Base-by-base conservation (phyloP, 2,329 filamentous ascomycete species). In the Diaporthe vaccinii region DNA sequence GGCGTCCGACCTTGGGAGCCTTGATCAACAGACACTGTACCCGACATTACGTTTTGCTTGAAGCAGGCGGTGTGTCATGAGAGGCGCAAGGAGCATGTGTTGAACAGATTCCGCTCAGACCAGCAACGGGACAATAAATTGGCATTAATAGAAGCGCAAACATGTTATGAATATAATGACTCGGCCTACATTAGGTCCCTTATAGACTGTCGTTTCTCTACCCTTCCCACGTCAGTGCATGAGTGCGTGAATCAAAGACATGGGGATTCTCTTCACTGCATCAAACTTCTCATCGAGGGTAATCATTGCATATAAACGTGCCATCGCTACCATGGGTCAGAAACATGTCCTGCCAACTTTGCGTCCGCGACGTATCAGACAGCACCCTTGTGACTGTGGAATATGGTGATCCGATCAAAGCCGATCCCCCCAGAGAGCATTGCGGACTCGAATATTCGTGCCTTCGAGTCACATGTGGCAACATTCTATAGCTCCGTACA, bases 141-240 rank as follows among this genome's bases (percentile, higher is more conserved):
- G 49, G 65, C 49, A 69, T 69, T 69, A 69, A 69, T 69, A 69
- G 49, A 69, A 69, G 65, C 46, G n/a, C 46, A 69, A 39, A 41
- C 49, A 53, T 15, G 34, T 69, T 55, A 69, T 41, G 65, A 69
- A 69, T 55, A 55, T 55, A 69, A 69, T 69, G 65, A 69, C 46
- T 22, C n/a, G 34, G 7, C 65, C 49, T 69, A 39, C 49, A 20
- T 22, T 3, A 55, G 65, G 49, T 55, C 65, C 31, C 36, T 53
- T 55, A 55, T 41, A 55, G 65, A 69, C 25, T 28, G 9, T 39
- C 10, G 28, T 55, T 31, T 28, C 28, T 53, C n/a, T n/a, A 12
- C 8, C 7, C 34, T 15, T 62, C 39, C n/a, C n/a, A 28, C 59
- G n/a, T 39, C 15, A 28, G 14, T 25, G 28, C 25, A 7, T 28